These are phyloP conservation scores for Trichoderma asperellum DNA, from an alignment of 2,329 filamentous ascomycete species.

Conservation along the genomic window DNA sequence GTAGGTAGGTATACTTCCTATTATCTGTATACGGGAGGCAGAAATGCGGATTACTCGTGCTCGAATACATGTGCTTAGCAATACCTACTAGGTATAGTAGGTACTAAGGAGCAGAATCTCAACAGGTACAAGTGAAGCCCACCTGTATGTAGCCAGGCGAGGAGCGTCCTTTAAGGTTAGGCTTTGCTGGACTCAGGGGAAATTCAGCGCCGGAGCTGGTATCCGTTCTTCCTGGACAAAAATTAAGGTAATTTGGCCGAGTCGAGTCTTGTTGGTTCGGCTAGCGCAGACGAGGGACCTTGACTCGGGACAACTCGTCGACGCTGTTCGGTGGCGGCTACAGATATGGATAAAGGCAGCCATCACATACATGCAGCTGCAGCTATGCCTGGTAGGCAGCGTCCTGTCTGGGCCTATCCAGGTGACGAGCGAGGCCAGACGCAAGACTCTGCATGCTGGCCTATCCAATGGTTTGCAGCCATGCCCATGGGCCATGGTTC, in stretches of 20 bases:
- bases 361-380: conserved; percentile 13
- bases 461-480: conserved; percentile 11
- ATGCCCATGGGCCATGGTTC: neutral
- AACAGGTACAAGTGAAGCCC: neutral
- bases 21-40: neutral
- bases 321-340: neutral
- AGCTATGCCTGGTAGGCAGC: neutral
- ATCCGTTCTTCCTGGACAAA: neutral
- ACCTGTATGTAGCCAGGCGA: neutral
- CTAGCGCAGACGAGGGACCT: conserved; percentile 11
- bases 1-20: neutral
- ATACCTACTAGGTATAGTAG: too few relatives aligned
- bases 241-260: conserved; percentile 15
- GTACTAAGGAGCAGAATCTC: neutral
- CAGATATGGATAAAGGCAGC: neutral
- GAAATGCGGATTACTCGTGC: neutral
- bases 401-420: neutral
- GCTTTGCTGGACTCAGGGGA: conserved; percentile 23
- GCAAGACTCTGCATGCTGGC: neutral
- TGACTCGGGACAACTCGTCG: conserved; percentile 10
- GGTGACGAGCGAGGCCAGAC: neutral
- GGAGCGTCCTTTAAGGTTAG: neutral
- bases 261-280: neutral
- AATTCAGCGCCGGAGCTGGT: neutral
- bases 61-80: neutral